phyloP scores from a whole-genome alignment of 192 early-diverging fungal genomes.

The Podila horticola region DNA sequence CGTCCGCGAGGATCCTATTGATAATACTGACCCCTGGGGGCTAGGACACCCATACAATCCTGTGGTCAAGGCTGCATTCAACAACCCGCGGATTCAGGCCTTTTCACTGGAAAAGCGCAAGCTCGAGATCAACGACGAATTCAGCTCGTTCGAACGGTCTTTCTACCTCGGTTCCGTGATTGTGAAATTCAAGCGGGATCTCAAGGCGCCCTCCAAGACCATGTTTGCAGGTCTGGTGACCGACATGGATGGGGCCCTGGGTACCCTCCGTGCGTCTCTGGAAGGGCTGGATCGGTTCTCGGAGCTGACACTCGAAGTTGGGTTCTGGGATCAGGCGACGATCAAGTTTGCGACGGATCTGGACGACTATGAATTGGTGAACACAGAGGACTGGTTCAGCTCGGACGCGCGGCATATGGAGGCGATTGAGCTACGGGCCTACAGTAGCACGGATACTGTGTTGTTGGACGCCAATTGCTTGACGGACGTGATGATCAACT shows the following conservation, averaged over 20 bases:
- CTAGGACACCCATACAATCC: constrained; percentile 11
- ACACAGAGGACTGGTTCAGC: background rate
- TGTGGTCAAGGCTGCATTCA: constrained; percentile 14
- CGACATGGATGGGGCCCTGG: constrained; percentile 17
- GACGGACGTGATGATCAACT: constrained; percentile 32
- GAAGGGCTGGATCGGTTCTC: constrained; percentile 1
- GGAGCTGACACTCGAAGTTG: constrained; percentile 24
- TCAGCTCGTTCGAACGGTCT: constrained; percentile 3
- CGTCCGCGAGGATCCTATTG: constrained; percentile 14
- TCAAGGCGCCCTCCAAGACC: background rate
- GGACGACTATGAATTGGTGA: background rate
- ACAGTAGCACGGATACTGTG: constrained; percentile 3
- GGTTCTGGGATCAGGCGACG: constrained; percentile 15
- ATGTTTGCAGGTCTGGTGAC: constrained; percentile 21
- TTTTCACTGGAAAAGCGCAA: constrained; percentile 17
- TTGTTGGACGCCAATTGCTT: constrained; percentile 15
- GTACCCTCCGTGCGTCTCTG: background rate
- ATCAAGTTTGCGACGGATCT: constrained; percentile 17
- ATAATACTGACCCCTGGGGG: background rate
- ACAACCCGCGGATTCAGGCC: constrained; percentile 25
- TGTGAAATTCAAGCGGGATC: constrained; percentile 15
- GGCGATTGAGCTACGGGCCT: constrained; percentile 19
- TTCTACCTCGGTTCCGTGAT: constrained; percentile 15
- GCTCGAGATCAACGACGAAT: background rate
- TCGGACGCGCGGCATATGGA: constrained; percentile 21